These are phyloP conservation scores for Herpetomonas samuelpessoai DNA, from an alignment of 208 protist species.

Conservation along the genomic window DNA sequence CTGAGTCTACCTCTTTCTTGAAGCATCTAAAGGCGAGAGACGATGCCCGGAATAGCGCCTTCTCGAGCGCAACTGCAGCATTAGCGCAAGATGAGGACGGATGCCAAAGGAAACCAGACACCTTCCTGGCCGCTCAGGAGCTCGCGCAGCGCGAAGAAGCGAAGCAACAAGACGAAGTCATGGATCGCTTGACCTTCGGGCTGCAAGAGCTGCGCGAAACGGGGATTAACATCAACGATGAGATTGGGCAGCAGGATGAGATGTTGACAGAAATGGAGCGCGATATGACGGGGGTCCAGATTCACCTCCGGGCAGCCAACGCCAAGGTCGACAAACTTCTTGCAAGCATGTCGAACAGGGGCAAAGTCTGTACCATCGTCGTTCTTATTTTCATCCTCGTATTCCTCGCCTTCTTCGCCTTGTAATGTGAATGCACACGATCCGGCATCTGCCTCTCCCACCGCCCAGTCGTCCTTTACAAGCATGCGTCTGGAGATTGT, in stretches of 20 bases:
- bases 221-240: slow-evolving; percentile 74
- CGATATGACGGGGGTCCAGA: slow-evolving; percentile 60
- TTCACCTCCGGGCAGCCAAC: slow-evolving; percentile 66
- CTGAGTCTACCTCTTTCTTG: slow-evolving; percentile 40
- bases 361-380: slow-evolving; percentile 79
- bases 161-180: slow-evolving; percentile 65
- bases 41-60: background rate
- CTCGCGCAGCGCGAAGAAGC: slow-evolving; percentile 56
- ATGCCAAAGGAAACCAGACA: slow-evolving; percentile 18
- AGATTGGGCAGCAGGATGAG: slow-evolving; percentile 63
- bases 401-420: slow-evolving; percentile 42
- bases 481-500: too few relatives aligned
- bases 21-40: slow-evolving; percentile 8
- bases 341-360: slow-evolving; percentile 77
- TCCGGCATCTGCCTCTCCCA: too few relatives aligned
- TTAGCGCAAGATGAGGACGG: background rate
- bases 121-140: slow-evolving; percentile 59
- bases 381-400: slow-evolving; percentile 47
- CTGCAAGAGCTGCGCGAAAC: slow-evolving; percentile 78
- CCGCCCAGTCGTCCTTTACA: too few relatives aligned
- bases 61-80: slow-evolving; percentile 1
- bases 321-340: slow-evolving; percentile 82
- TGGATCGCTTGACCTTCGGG: slow-evolving; percentile 73
- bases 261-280: slow-evolving; percentile 65
- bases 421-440: too few relatives aligned